Base-by-base conservation (phyloP, 2,329 filamentous ascomycete genomes). In the Ceratocystis eucalypticola region DNA sequence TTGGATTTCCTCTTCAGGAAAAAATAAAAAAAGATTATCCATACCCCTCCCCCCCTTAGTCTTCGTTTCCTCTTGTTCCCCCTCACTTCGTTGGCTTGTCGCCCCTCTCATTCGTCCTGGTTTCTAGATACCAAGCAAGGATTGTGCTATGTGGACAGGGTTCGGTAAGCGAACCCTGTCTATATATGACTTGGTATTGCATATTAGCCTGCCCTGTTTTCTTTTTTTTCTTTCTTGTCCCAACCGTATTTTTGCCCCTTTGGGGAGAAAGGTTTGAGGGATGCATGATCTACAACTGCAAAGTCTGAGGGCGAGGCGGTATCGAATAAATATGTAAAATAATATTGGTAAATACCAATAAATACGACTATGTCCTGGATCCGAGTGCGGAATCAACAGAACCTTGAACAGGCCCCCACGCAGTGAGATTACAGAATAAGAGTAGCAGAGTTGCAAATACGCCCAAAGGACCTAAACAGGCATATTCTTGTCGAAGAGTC, bases 131-230 rank as follows among this genome's bases (percentile, higher is more conserved):
- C 10, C 22, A 45, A 45, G 12, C 59, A 57, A 33, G 53, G 53
- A 20, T 25, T 25, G 20, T 22, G 25, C 37, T 22, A 30, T 45
- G 25, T 17, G 5, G 8, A 45, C 61, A 62, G 61, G 61, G 61
- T 45, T 62, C 61, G 61, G 33, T 44, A 45, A 25, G 20, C 61
- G 61, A 62, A 62, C 61, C 61, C 61, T 62, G 61, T 33, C 12
- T 12, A 30, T 48, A 50, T 15, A 7, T 4, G n/a, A 33, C 12
- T 10, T 37, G 2, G 15, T 57, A 57, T 57, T n/a, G 12, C 15
- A 30, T 57, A 37, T 17, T 33, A 7, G 28, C 28, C 53, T 57
- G 53, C 15, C 45, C 25, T 33, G 45, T 20, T 33, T 30, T 53
- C 20, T 50, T 30, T 50, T 50, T 7, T 20, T 33, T 33, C 33